Evolutionary conservation across 1,139 yeast genomes (phyloP), one percentile per base, ranked within the genome.

Genomic region (Sugiyamaella novakii): DNA sequence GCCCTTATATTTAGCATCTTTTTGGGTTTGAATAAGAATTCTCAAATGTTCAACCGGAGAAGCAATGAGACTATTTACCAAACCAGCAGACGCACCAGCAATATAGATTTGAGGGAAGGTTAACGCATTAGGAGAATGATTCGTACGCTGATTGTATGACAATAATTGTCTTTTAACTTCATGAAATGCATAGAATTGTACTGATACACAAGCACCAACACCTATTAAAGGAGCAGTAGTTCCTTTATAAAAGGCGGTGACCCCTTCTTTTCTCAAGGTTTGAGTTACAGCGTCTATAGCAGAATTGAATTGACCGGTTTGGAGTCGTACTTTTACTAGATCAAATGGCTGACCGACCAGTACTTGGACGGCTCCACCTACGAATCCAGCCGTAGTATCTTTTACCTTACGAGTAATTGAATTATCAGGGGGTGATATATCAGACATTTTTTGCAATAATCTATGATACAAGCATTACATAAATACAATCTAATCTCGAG

Each of bases 1-100:
- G 2, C 80, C 81, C 11, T 57, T 43, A 58, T 72, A 77, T 45
- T 60, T 62, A 12, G 66, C 62, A 10, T 59, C 62, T 2, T 72
- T 68, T 55, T 77, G 82, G 0, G 87, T 75, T 62, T 85, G 94
- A 54, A 85, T 73, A 41, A 85, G 67, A 52, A 85, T 86, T 56
- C 94, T 75, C 55, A 83, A 68, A 61, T 85, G 94, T 61, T 85
- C 94, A 8, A 85, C 87, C 0, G 91, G 91, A 0, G 87, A 70
- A 0, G 91, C 76, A 17, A 85, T 77, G 5, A 88, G 81, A 0
- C 89, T 75, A 57, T 85, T 86, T 8, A 84, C 84, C 2, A 84
- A 65, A n/a, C 95, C 95, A 0, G 94, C 91, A 54, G 74, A 69
- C 0, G 89, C 88, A 18, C 95, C 95, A 2, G 88, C 82, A 11